These are phyloP conservation scores for Ceratocystis harringtonii DNA, from an alignment of 2,329 filamentous ascomycete species.

Conservation along the genomic window DNA sequence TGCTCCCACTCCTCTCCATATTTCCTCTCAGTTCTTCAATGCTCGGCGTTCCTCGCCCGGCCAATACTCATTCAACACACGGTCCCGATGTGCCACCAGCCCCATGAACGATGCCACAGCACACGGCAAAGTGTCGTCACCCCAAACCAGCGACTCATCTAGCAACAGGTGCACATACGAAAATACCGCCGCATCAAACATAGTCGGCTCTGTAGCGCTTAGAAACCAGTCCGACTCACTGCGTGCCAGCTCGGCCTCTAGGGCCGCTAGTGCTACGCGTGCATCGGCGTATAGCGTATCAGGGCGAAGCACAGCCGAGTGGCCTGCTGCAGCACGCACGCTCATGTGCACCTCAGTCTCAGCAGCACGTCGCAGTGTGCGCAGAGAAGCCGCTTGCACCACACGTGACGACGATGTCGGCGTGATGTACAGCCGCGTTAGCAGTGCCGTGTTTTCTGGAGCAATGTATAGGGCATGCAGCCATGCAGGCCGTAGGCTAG, in stretches of 20 bases:
- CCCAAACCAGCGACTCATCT: conserved; percentile 48
- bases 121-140: conserved; percentile 42
- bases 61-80: conserved; percentile 23
- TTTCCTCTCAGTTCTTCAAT: background rate
- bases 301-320: conserved; percentile 25
- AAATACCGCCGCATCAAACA: conserved; percentile 83
- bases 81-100: conserved; percentile 37
- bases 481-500: conserved; percentile 70
- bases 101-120: conserved; percentile 42
- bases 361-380: conserved; percentile 59
- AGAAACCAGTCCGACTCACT: conserved; percentile 35
- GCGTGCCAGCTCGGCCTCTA: conserved; percentile 29
- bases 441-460: conserved; percentile 50
- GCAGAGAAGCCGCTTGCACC: conserved; percentile 47
- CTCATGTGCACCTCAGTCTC: conserved; percentile 46
- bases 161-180: conserved; percentile 75
- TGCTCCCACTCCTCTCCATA: background rate
- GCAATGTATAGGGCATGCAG: conserved; percentile 72
- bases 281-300: conserved; percentile 31
- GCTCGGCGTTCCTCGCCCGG: conserved; percentile 1
- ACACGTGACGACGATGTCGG: conserved; percentile 43
- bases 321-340: conserved; percentile 36
- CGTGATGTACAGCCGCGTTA: conserved; percentile 55
- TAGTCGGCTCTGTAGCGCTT: conserved; percentile 37
- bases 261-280: conserved; percentile 31